phyloP scores from a whole-genome alignment of 257 asterid genomes.

The Nicotiana obtusifolia region DNA sequence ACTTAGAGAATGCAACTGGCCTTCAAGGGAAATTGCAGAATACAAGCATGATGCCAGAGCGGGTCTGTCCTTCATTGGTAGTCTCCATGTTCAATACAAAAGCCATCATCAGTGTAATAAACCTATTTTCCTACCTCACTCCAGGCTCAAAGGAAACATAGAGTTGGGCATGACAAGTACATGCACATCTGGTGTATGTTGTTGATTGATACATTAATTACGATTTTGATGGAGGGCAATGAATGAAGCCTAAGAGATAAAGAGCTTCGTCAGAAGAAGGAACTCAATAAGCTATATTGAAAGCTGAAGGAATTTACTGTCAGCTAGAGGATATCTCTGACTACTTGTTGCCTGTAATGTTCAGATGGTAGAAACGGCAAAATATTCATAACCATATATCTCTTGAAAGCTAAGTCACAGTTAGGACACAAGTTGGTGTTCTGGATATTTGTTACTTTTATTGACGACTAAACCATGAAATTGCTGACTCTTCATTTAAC shows the following conservation, averaged over 20 bases:
- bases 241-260: background rate
- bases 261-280: background rate
- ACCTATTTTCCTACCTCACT: background rate
- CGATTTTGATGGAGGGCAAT: background rate
- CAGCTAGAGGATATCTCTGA: background rate
- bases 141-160: background rate
- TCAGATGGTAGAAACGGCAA: background rate
- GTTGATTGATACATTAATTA: background rate
- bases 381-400: background rate
- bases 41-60: background rate
- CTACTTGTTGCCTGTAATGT: background rate
- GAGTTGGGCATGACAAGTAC: background rate
- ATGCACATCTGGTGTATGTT: background rate
- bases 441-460: background rate
- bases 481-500: background rate
- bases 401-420: background rate
- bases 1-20: background rate
- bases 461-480: background rate
- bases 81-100: background rate
- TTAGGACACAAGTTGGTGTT: background rate
- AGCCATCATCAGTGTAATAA: background rate
- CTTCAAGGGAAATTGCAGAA: background rate
- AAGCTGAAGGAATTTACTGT: background rate
- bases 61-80: background rate
- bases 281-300: background rate